Percentiles rank a stretch among this genome's conserved stretches.
Conservation (phyloP, 495 filamentous ascomycete genomes). For the Neurospora africana region DNA sequence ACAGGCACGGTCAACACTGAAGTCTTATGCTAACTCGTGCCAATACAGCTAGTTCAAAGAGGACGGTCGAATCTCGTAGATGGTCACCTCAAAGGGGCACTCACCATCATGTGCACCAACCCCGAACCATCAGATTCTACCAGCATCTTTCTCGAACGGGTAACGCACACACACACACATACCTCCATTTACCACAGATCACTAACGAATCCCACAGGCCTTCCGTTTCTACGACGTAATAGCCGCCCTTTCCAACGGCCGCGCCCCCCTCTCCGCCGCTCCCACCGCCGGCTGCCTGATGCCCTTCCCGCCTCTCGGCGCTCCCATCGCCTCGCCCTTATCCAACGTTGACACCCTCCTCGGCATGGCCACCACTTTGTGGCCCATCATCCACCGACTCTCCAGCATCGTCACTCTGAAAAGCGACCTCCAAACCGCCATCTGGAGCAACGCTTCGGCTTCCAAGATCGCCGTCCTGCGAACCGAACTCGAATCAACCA, state of each 20-base stretch:
- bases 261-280: constrained; percentile 42
- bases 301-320: constrained; percentile 36
- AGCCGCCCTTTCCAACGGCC: constrained; percentile 50
- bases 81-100: constrained; percentile 48
- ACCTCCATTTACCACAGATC: background rate
- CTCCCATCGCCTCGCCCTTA: constrained; percentile 31
- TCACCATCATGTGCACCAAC: constrained; percentile 45
- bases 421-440: constrained; percentile 35
- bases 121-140: constrained; percentile 39
- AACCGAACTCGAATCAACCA: constrained; percentile 44
- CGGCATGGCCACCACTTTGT: constrained; percentile 51
- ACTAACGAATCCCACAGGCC: constrained; percentile 26
- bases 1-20: background rate
- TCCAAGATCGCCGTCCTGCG: constrained; percentile 43
- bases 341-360: constrained; percentile 48
- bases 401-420: constrained; percentile 44
- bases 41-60: constrained; percentile 44
- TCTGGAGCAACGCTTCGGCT: constrained; percentile 20
- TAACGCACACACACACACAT: constrained; percentile 20
- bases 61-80: constrained; percentile 47
- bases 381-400: constrained; percentile 53
- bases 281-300: constrained; percentile 34
- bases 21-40: background rate
- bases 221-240: constrained; percentile 59
- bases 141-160: constrained; percentile 46